A percentile compares a stretch with the other conserved stretches of the same genome.
Evolutionary conservation across 2,329 filamentous ascomycete genomes (phyloP).

Genomic region (Xylariaceae sp.): DNA sequence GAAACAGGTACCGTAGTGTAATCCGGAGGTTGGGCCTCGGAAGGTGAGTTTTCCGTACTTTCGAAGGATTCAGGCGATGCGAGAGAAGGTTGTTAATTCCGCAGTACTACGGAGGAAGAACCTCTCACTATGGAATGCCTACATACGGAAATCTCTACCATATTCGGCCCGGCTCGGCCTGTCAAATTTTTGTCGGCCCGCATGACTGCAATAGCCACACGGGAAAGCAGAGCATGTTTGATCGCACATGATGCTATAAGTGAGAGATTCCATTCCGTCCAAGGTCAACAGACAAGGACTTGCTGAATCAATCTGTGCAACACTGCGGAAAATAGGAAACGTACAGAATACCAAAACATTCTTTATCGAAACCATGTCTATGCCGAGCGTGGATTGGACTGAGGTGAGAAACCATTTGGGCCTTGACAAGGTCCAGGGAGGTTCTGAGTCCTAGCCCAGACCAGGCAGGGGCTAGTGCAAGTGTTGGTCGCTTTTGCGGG

Average conservation of each 20-base stretch:
- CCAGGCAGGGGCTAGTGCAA: background rate
- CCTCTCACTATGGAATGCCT: background rate
- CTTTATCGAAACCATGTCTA: too few species aligned
- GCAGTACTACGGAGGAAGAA: background rate
- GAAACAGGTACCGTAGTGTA: background rate
- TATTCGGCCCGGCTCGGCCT: background rate
- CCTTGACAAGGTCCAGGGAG: background rate
- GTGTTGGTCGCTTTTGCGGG: background rate
- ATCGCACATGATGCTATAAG: too few species aligned
- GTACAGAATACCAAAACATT: background rate
- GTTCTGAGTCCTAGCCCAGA: background rate
- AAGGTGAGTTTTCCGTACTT: too few species aligned
- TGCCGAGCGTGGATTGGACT: too few species aligned
- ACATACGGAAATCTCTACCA: background rate
- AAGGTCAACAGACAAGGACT: too few species aligned
- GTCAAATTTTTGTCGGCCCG: background rate
- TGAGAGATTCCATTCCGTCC: too few species aligned
- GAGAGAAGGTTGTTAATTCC: background rate
- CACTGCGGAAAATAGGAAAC: too few species aligned
- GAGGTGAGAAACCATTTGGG: too few species aligned
- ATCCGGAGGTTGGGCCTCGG: background rate
- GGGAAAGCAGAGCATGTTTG: too few species aligned
- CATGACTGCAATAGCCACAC: background rate
- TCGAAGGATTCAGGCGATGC: background rate
- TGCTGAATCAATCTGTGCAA: too few species aligned